Base-by-base conservation (phyloP, 768 basidiomycete species). In the Nevesoporus exiguus region DNA sequence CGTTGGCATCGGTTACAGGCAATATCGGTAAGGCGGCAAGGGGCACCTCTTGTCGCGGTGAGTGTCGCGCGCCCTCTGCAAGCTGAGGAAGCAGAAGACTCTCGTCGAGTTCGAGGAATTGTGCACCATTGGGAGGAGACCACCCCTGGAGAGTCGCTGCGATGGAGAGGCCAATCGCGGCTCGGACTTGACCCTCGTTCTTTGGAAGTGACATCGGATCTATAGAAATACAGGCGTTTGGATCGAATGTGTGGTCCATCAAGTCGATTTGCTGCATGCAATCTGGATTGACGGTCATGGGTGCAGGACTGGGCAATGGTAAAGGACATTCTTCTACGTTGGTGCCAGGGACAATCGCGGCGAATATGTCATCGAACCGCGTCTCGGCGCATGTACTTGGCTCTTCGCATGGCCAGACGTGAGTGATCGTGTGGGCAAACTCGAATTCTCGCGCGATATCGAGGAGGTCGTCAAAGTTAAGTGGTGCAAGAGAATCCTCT, bases 361-460 rank as follows among this genome's bases (percentile, higher is more conserved):
- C 40, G 9, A 64, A 45, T 42, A 68, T 50, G 19, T 66, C 57
- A 8, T 66, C 59, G 56, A 66, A 40, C 49, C 13, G 34, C 3
- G 51, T 51, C 22, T 63, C 64, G 19, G 42, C 7, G 11, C 21
- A 52, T 39, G 36, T 10, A 34, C 10, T n/a, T 21, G 61, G 64
- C 25, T 53, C 55, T 27, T 66, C 59, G 47, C 47, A 52, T 36
- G 61, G 57, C 57, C 61, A 58, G 47, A 63, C 25, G 36, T 64
- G 59, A 17, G 59, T 49, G 55, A 66, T 61, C 22, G 59, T 55
- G 50, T 36, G 57, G 24, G 65, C 52, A 54, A 65, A 67, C 49
- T 69, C 67, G 52, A 62, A 69, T 33, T 66, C 66, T 41, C 42
- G 60, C 1, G 67, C 67, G 15, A 67, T 66, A 25, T 69, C 67